Conservation (phyloP, 129 eudicot species). For the Scalesia atractyloides region DNA sequence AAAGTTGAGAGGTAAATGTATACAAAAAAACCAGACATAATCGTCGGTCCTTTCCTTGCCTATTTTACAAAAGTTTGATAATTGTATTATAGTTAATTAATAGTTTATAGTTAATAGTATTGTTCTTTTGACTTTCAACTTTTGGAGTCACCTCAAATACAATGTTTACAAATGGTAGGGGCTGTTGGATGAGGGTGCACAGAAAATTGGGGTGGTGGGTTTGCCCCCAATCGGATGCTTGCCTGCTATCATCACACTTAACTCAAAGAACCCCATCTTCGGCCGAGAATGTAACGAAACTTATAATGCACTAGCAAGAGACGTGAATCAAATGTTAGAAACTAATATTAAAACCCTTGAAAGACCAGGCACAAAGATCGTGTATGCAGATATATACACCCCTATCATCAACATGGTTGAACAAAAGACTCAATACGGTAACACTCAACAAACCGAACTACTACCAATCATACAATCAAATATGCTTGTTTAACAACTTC, state of each 20-base stretch:
- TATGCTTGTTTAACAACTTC: neutral
- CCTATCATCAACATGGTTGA: slow-evolving; percentile 43
- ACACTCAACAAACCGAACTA: too few species aligned
- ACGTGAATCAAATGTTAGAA: slow-evolving; percentile 28
- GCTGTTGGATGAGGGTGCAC: slow-evolving; percentile 52
- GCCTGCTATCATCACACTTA: slow-evolving; percentile 55
- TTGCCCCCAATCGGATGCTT: slow-evolving; percentile 73
- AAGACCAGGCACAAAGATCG: slow-evolving; percentile 29
- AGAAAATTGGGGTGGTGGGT: slow-evolving; percentile 51
- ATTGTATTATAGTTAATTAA: too few species aligned
- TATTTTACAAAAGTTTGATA: too few species aligned
- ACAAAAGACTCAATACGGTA: slow-evolving; percentile 30
- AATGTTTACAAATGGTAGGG: slow-evolving; percentile 24
- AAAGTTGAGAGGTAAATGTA: too few species aligned
- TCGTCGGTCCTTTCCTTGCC: too few species aligned
- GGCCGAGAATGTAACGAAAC: slow-evolving; percentile 26
- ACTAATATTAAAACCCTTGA: slow-evolving; percentile 29
- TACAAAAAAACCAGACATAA: too few species aligned
- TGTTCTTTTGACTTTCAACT: too few species aligned
- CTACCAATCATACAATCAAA: neutral
- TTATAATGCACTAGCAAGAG: slow-evolving; percentile 31
- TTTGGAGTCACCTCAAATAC: neutral
- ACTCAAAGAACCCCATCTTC: slow-evolving; percentile 31
- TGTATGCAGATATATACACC: slow-evolving; percentile 45
- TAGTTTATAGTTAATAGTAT: too few species aligned